A percentile compares a stretch with the other conserved stretches of the same genome.
Evolutionary conservation across 1,139 yeast genomes (phyloP).

Genomic region (Pichia sp.): DNA sequence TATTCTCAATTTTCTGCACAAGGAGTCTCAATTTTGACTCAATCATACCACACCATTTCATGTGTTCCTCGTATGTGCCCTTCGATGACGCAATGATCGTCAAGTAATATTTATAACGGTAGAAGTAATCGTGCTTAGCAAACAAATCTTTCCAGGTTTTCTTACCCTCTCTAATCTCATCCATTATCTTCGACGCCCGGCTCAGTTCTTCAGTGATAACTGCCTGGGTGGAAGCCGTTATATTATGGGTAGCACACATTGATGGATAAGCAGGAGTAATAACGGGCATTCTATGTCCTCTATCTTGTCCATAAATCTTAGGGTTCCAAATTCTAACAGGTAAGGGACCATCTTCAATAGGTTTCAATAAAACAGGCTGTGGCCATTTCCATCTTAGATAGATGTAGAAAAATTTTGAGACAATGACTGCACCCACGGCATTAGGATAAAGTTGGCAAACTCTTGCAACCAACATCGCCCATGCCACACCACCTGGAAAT

Average conservation of each 20-base stretch:
- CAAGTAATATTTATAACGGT: conserved; percentile 75
- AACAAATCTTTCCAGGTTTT: conserved; percentile 72
- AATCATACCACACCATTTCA: conserved; percentile 87
- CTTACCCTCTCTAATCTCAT: conserved; percentile 57
- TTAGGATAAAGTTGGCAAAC: conserved; percentile 95
- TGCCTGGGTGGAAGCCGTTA: conserved; percentile 77
- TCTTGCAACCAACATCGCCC: conserved; percentile 99
- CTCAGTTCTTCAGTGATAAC: conserved; percentile 68
- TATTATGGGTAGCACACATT: conserved; percentile 98
- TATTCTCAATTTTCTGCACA: conserved; percentile 72
- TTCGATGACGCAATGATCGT: conserved; percentile 74
- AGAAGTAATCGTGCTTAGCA: conserved; percentile 73
- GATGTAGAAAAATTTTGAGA: conserved; percentile 81
- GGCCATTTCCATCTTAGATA: conserved; percentile 97
- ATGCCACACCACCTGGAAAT: conserved; percentile 99
- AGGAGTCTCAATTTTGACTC: conserved; percentile 79
- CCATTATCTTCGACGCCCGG: conserved; percentile 67
- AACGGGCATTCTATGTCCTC: conserved; percentile 95
- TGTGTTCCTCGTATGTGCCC: conserved; percentile 69
- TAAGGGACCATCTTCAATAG: conserved; percentile 93
- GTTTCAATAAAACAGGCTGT: conserved; percentile 88
- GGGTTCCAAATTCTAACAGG: conserved; percentile 99
- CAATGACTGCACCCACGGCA: conserved; percentile 87
- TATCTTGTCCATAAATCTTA: conserved; percentile 74
- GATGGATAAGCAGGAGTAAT: conserved; percentile 99